Evolutionary conservation across 208 protist genomes (phyloP).

Genomic region (Leishmania aethiopica): DNA sequence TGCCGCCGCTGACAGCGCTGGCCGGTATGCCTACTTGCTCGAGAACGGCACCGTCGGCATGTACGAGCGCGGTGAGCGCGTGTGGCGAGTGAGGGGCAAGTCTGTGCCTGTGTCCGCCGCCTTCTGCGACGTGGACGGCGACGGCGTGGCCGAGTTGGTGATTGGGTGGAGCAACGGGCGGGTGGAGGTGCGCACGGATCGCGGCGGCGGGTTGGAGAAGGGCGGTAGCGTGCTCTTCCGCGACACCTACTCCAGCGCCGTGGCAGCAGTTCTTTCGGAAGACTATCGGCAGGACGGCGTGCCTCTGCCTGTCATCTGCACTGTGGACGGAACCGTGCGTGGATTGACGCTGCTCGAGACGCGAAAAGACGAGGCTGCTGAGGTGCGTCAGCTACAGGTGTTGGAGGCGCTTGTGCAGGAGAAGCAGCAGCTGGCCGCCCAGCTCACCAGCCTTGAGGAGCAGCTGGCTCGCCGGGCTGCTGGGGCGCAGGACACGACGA

Average conservation of each 20-base stretch:
- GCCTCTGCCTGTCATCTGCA: conserved; percentile 80
- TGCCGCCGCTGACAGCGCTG: conserved; percentile 2
- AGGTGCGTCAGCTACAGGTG: conserved; percentile 56
- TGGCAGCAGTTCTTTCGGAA: conserved; percentile 82
- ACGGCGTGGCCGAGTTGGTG: conserved; percentile 93
- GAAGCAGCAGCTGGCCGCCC: conserved; percentile 70
- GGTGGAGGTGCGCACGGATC: conserved; percentile 84
- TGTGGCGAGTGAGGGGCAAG: conserved; percentile 91
- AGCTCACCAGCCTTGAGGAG: conserved; percentile 77
- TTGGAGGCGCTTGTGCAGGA: conserved; percentile 76
- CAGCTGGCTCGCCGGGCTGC: conserved; percentile 34
- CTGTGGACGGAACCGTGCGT: conserved; percentile 85
- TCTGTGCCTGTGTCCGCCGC: conserved; percentile 74
- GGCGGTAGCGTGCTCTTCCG: conserved; percentile 85
- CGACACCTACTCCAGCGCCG: conserved; percentile 64
- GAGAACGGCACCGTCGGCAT: conserved; percentile 94
- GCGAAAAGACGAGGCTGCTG: conserved; percentile 46
- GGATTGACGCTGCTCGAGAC: conserved; percentile 74
- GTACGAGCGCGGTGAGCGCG: conserved; percentile 76
- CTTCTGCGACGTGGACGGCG: conserved; percentile 93
- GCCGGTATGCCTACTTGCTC: conserved; percentile 90
- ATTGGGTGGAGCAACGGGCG: conserved; percentile 88
- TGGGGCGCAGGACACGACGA: conserved; percentile 62
- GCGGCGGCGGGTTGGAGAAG: conserved; percentile 35
- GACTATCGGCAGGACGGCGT: conserved; percentile 92